phyloP scores from a whole-genome alignment of 2,329 filamentous ascomycete genomes.

The Fusarium temperatum region DNA sequence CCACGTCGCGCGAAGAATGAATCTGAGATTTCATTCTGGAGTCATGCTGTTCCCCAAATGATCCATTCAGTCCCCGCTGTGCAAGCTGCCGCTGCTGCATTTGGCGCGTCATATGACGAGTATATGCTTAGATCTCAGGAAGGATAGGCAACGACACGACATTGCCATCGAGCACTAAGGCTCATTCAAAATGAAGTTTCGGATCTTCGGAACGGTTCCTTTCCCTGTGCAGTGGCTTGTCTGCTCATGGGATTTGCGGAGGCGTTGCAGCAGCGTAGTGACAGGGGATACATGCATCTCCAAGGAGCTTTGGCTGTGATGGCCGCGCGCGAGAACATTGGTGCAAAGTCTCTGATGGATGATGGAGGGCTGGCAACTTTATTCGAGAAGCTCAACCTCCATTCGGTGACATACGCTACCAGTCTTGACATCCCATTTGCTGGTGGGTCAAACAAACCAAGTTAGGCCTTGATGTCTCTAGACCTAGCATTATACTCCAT shows the following conservation, averaged over 20 bases:
- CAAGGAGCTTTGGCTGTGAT: constrained; percentile 13
- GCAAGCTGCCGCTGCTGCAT: constrained; percentile 6
- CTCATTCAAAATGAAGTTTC: constrained; percentile 6
- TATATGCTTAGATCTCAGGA: not conserved
- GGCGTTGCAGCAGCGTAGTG: constrained; percentile 8
- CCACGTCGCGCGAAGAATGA: constrained; percentile 12
- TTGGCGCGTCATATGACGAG: constrained; percentile 21
- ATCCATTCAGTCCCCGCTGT: constrained; percentile 17
- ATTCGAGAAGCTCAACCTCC: constrained; percentile 22
- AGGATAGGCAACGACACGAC: not conserved
- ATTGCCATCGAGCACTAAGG: constrained; percentile 3
- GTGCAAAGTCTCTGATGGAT: not conserved
- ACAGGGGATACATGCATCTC: constrained; percentile 19
- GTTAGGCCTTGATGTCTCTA: not conserved
- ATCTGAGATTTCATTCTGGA: constrained; percentile 16
- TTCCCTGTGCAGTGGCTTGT: constrained; percentile 11
- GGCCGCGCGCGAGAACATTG: accelerated
- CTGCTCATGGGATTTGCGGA: constrained; percentile 16
- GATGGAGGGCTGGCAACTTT: not conserved
- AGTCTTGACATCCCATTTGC: not conserved
- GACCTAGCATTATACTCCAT: not conserved
- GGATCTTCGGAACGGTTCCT: not conserved
- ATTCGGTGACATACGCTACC: constrained; percentile 13
- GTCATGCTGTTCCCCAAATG: constrained; percentile 10
- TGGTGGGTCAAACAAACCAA: not conserved